Evolutionary conservation across 768 basidiomycete genomes (phyloP), one percentile per base, ranked within the genome.

Genomic region (Cyathus striatus): DNA sequence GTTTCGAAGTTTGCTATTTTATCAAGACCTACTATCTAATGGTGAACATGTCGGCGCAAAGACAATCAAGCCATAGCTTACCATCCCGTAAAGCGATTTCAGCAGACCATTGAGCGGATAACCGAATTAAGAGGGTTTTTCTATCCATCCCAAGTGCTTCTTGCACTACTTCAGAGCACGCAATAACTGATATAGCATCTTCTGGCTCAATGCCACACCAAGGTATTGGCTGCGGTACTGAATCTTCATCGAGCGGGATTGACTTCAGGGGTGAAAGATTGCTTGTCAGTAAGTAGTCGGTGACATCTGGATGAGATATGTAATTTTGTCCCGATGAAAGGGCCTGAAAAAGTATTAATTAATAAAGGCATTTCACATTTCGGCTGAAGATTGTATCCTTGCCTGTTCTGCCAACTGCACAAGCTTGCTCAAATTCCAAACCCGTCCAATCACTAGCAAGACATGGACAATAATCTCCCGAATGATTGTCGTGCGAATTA

Each of bases 31-130:
- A 49, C 38, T 48, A 21, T n/a, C n/a, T n/a, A n/a, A n/a, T n/a
- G n/a, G n/a, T n/a, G n/a, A n/a, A n/a, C n/a, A n/a, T n/a, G n/a
- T n/a, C n/a, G n/a, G n/a, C n/a, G n/a, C n/a, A n/a, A n/a, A n/a
- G n/a, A n/a, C n/a, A n/a, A n/a, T n/a, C n/a, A n/a, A n/a, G n/a
- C n/a, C n/a, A n/a, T n/a, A 17, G 14, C 24, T 34, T 12, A 58
- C 84, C 69, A 63, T 88, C 81, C 53, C 70, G 77, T 32, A 92
- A 63, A 21, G 90, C 90, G 9, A 70, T 63, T 42, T 90, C 80
- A 6, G 85, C 76, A 4, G 84, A 79, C 93, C 93, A 96, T 21
- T 67, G 64, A 3, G 57, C 54, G 4, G 73, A 70, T 22, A 90
- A 65, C 38, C 78, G 72, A 27, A 72, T 73, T 26, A 75, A 48